These are phyloP conservation scores for Calamus simplicifolius DNA, from an alignment of 176 grass and related monocot genomes.

Conservation along the genomic window DNA sequence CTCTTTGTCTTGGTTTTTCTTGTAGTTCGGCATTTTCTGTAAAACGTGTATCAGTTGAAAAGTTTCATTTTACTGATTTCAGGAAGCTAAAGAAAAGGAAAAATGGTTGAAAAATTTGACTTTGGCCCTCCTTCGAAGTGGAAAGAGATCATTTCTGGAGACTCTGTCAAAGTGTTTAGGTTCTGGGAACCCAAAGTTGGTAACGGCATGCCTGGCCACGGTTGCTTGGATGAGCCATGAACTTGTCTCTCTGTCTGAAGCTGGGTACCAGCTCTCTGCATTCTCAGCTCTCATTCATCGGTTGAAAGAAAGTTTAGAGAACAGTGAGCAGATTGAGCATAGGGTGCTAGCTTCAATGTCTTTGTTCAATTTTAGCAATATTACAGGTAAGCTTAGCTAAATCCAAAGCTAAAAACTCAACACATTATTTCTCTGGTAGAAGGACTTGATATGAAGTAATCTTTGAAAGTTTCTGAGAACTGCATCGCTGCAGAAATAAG, in stretches of 20 bases:
- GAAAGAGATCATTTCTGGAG: conserved; percentile 35
- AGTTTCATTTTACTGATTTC: not conserved
- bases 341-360: conserved; percentile 37
- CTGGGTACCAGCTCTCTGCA: conserved; percentile 30
- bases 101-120: conserved; percentile 24
- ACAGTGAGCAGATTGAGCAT: conserved; percentile 5
- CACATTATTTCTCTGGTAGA: not conserved
- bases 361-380: conserved; percentile 43
- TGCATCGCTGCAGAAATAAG: no score
- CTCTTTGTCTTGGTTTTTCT: no score
- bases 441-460: no score
- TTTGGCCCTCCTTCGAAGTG: conserved; percentile 21
- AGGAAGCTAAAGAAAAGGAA: conserved; percentile 20
- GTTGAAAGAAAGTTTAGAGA: conserved; percentile 22
- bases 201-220: conserved; percentile 30
- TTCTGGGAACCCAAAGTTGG: conserved; percentile 23
- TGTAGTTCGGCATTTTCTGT: no score
- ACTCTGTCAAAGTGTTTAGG: conserved; percentile 42
- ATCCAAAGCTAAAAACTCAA: not conserved
- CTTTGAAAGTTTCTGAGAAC: no score
- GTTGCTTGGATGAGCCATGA: conserved; percentile 44
- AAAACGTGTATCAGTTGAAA: not conserved
- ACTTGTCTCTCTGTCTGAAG: conserved; percentile 12
- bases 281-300: conserved; percentile 45
- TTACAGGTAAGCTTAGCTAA: conserved; percentile 22